These are phyloP conservation scores for Plasmodium inui DNA, from an alignment of 169 alveolate species.

Conservation along the genomic window DNA sequence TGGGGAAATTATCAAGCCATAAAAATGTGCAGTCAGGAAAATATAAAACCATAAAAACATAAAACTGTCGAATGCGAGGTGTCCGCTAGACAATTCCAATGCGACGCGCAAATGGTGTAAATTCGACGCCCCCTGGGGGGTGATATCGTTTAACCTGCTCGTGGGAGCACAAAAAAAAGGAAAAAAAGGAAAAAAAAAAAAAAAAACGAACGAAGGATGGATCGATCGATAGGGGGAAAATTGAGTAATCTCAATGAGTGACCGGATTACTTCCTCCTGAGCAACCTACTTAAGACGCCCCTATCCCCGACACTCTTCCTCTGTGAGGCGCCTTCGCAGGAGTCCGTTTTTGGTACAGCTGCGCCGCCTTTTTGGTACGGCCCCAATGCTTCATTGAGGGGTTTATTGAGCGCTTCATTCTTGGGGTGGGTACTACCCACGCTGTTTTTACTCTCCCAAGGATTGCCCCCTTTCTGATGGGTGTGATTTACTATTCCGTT, in stretches of 20 bases:
- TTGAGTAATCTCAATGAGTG: not conserved
- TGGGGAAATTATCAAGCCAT: not conserved
- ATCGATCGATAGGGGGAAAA: not conserved
- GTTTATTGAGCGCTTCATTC: conserved; percentile 4
- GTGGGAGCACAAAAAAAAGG: not conserved
- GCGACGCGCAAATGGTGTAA: not conserved
- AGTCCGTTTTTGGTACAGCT: not conserved
- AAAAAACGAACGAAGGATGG: not conserved
- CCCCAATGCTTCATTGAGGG: conserved; percentile 4
- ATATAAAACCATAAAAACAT: not conserved
- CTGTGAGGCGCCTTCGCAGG: conserved; percentile 2
- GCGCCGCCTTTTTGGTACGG: not conserved
- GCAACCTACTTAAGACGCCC: conserved; percentile 70
- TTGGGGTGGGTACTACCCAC: not conserved
- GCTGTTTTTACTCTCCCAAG: conserved; percentile 6
- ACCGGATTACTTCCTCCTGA: conserved; percentile 25
- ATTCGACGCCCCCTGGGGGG: not conserved
- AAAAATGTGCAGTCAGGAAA: no score
- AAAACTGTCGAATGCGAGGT: not conserved
- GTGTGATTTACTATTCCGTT: not conserved
- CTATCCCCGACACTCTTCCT: conserved; percentile 26
- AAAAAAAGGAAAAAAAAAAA: not conserved
- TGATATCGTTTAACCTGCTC: not conserved
- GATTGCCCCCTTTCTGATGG: not conserved
- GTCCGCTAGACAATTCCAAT: not conserved